Percentiles rank a stretch among this genome's conserved stretches.
Evolutionary conservation across 805 yeast genomes (phyloP).

Genomic region (Teunomyces lycoperdinae): DNA sequence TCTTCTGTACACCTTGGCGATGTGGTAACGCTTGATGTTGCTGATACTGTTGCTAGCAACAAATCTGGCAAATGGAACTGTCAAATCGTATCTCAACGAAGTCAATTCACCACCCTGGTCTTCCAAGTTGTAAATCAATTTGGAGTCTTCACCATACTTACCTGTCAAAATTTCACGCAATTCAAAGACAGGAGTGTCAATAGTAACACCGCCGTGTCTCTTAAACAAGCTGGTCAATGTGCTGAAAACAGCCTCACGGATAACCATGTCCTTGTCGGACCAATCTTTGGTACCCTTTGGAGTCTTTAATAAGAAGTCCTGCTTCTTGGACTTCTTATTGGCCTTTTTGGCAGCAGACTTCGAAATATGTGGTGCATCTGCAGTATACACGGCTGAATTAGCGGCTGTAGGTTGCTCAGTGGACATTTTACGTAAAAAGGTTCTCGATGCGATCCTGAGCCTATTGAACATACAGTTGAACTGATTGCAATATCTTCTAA

Average conservation of each 20-base stretch:
- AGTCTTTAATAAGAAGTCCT: conserved; percentile 76
- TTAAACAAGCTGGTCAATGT: conserved; percentile 75
- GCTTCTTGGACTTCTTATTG: conserved; percentile 38
- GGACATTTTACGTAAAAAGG: conserved; percentile 16
- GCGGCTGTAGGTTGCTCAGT: conserved; percentile 15
- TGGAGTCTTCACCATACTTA: conserved; percentile 98
- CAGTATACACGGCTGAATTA: conserved; percentile 9
- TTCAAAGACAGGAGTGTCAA: conserved; percentile 98
- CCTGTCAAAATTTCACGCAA: conserved; percentile 93
- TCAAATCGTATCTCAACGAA: conserved; percentile 91
- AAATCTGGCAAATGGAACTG: conserved; percentile 97
- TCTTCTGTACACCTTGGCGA: conserved; percentile 97
- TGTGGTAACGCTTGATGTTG: conserved; percentile 89
- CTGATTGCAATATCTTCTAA: not conserved
- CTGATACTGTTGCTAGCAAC: conserved; percentile 94
- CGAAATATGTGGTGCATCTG: conserved; percentile 16
- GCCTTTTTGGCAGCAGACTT: conserved; percentile 10
- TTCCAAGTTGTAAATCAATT: conserved; percentile 90
- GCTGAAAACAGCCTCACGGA: conserved; percentile 82
- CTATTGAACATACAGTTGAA: conserved; percentile 14
- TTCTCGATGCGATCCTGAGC: conserved; percentile 7
- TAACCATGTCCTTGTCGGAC: conserved; percentile 97
- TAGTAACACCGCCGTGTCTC: conserved; percentile 97
- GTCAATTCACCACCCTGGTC: conserved; percentile 99
- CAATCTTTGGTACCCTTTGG: conserved; percentile 98